Evolutionary conservation across 345 rosid genomes (phyloP), one percentile per base, ranked within the genome.

Genomic region (Geranium rotundifolium): DNA sequence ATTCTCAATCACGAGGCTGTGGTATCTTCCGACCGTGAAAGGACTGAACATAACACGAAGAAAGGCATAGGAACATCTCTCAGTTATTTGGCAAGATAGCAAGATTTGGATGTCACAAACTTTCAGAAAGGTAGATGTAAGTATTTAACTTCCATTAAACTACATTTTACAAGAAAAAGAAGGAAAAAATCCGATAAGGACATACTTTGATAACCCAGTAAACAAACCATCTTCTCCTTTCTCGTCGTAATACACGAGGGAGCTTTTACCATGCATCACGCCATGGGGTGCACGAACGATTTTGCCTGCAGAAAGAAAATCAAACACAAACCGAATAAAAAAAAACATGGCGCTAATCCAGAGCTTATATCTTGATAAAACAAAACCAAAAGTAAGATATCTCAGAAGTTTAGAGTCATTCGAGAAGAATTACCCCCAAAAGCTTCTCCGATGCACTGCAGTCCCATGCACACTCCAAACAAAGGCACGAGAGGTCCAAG

Each of bases 391-490:
- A 37, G 12, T 5, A 37, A 10, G 12, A 6, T 7, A 46, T 7
- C 15, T 46, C 52, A 46, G 16, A 46, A 12, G 52, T 46, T 9
- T 14, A 30, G 1, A 34, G 29, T 56, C 37, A 34, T 46, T 37
- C 4, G 54, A 63, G 20, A 70, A 65, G 63, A 65, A 78, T 70
- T 50, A 86, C 99, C 99, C 76, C 99, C 97, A 77, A 88, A 93
- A 72, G 99, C 99, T 76, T 93, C 97, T 17, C 99, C 97, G 60
- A 93, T 93, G 80, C 97, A 93, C 70, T 90, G 97, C 81, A 90
- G 77, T 19, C 96, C 97, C 97, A 85, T 88, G 73, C 96, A 88
- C 10, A 93, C 97, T 19, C 99, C 99, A 75, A 93, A 86, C 49
- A 90, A 79, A 65, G 99, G 99, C 55, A 86, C 89, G 27, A 16